Base-by-base conservation (phyloP, 768 basidiomycete species). In the Tylopilus felleus region DNA sequence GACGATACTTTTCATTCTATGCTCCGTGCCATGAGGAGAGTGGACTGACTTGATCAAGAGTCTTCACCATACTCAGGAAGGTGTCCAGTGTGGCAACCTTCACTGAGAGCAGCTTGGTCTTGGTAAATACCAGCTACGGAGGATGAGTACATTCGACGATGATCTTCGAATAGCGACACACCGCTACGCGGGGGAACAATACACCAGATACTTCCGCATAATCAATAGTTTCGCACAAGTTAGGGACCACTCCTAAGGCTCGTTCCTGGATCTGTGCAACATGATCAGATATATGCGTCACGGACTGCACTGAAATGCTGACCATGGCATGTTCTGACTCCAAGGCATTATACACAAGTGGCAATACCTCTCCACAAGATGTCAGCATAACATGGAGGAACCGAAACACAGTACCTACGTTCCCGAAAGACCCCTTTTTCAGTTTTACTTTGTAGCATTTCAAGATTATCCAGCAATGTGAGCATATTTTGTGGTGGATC, bases 401-500 rank as follows among this genome's bases (percentile, higher is more conserved):
- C 16, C 13, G 16, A 39, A 42, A 31, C 17, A 2, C 23, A 31
- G 44, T 3, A 78, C 88, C 65, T 59, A 97, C 94, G 89, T 71
- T 95, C 93, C 61, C 90, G 78, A 71, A 98, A 98, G 4, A 88
- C 81, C 10, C 71, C 72, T 58, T 93, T 92, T 50, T 90, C 85
- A 2, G 93, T 95, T 73, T 99, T 99, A 54, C 78, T 82, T 63
- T 94, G 92, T 27, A 99, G 77, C 73, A 94, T 81, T 22, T 80
- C 75, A 8, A 99, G 77, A 63, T 96, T 96, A 62, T 98, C 94
- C 42, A 99, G 71, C 23, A 99, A 73, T 0, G 93, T 94, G 47
- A 98, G 71, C 91, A 98, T 96, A 59, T 95, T 97, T 71, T 98
- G 95, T 0, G 96, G 95, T 17, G 97, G 96, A 63, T 99, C 97